Evolutionary conservation across 2,329 filamentous ascomycete genomes (phyloP), one percentile per base, ranked within the genome.

Genomic region (Penicillium sclerotiorum): DNA sequence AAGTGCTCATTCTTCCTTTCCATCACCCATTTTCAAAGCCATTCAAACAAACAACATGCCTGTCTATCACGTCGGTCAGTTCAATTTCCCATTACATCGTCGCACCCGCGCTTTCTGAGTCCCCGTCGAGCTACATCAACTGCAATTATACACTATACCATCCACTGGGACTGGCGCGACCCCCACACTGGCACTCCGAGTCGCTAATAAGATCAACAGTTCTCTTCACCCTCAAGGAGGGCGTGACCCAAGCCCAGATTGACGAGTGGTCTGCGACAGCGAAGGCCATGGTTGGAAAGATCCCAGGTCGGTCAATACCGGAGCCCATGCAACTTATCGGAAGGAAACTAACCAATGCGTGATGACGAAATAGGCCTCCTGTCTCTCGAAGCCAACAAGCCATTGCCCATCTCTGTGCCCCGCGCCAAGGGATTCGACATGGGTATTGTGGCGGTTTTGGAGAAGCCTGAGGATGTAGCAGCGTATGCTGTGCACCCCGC

Each of bases 401-500:
- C 75, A 4, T 53, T 76, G 17, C 62, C 70, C 0, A 67, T 71
- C 20, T 74, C 70, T 12, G 69, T 74, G 5, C 63, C 71, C 25
- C 66, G 75, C 30, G 69, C 72, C 17, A 69, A 77, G 45, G 76
- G 75, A 1, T 78, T 71, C 48, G 62, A 78, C 58, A 68, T 75
- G 65, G 75, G 70, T 2, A 52, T 78, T 9, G 69, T 78, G n/a
- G 74, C 75, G 4, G 65, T 76, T 5, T 49, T 78, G 56, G 75
- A 77, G 53, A 72, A 70, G 35, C 52, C 68, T 3, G 73, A 73
- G 28, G 65, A 76, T 62, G 55, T 78, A 4, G 61, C 64, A 39
- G 66, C 63, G 8, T 79, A 78, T 65, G 74, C 72, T 3, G 60
- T 60, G 38, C 76, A 77, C 65, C 74, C 74, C 37, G 74, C 73